These are phyloP conservation scores for Cytospora schulzeri DNA, from an alignment of 2,329 filamentous ascomycete species.

Conservation along the genomic window DNA sequence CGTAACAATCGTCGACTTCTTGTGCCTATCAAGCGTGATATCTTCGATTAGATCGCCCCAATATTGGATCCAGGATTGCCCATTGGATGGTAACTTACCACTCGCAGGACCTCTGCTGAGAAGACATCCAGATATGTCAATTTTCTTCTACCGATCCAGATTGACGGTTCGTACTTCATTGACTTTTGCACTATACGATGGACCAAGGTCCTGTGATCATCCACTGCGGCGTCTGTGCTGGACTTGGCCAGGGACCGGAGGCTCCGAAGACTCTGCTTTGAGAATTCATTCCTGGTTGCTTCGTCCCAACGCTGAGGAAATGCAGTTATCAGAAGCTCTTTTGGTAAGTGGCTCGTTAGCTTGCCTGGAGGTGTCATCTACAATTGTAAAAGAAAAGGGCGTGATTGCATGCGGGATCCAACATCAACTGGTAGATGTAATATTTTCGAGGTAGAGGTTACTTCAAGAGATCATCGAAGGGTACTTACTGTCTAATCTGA, in stretches of 20 bases:
- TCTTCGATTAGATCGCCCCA: neutral
- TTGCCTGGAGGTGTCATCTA: no score
- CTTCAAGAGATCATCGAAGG: neutral
- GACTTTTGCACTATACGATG: neutral
- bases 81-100: neutral
- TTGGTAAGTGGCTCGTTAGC: neutral
- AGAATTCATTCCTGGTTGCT: no score
- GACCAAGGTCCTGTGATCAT: neutral
- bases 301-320: conserved; percentile 5
- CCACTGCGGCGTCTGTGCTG: neutral
- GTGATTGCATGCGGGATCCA: no score
- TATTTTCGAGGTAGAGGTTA: no score
- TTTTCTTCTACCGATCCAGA: neutral
- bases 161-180: neutral
- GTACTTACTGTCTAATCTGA: neutral
- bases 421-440: no score
- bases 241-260: no score
- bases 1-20: neutral
- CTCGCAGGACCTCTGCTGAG: neutral
- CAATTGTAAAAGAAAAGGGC: no score
- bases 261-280: no score
- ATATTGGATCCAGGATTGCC: no score
- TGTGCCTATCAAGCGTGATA: neutral
- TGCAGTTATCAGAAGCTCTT: neutral
- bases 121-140: neutral